Conservation (phyloP, 805 yeast genomes). For the Candida ortonii region DNA sequence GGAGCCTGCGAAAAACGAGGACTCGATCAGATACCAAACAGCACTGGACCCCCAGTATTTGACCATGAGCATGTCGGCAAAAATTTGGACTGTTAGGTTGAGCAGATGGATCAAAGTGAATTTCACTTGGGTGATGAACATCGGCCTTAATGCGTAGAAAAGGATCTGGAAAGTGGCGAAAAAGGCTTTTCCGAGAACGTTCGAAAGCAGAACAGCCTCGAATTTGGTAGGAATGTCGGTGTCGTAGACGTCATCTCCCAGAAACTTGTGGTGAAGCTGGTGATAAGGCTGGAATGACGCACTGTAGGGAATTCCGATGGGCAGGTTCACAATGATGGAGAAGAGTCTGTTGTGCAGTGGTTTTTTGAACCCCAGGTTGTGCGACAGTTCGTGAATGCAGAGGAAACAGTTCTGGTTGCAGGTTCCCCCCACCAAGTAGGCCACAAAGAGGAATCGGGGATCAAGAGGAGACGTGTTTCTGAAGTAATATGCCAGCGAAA, state of each 20-base stretch:
- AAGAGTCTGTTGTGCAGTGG: constrained; percentile 77
- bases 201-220: constrained; percentile 73
- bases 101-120: constrained; percentile 73
- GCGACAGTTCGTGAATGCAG: constrained; percentile 86
- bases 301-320: constrained; percentile 86
- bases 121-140: constrained; percentile 73
- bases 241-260: constrained; percentile 81
- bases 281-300: constrained; percentile 91
- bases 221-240: constrained; percentile 82
- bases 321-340: constrained; percentile 73
- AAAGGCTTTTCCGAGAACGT: constrained; percentile 81
- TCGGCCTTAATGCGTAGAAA: constrained; percentile 87
- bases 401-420: constrained; percentile 79
- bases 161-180: constrained; percentile 87
- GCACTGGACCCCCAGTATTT: constrained; percentile 62
- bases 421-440: constrained; percentile 84
- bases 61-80: constrained; percentile 58
- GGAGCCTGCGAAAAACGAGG: constrained; percentile 86
- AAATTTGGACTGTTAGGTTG: constrained; percentile 60
- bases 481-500: constrained; percentile 58
- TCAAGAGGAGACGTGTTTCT: constrained; percentile 52
- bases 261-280: constrained; percentile 83
- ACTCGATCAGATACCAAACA: constrained; percentile 62
- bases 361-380: constrained; percentile 76
- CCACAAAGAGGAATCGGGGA: constrained; percentile 55